A percentile compares a stretch with the other conserved stretches of the same genome.
These are phyloP conservation scores for Taphrina deformans DNA, from an alignment of 1,139 yeast species.

Conservation along the genomic window DNA sequence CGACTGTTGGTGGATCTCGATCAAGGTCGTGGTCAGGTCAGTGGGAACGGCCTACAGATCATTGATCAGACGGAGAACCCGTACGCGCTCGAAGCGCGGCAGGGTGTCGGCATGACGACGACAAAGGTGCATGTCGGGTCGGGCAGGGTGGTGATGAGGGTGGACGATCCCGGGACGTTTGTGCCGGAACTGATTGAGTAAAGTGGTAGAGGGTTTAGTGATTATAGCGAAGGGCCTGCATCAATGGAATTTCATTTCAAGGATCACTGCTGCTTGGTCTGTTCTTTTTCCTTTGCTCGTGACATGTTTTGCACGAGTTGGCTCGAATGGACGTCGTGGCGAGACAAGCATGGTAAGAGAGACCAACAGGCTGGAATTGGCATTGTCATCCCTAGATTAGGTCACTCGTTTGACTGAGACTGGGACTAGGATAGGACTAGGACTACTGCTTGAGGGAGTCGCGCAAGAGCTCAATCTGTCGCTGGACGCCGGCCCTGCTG, in stretches of 20 bases:
- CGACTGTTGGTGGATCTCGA: not conserved
- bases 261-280: too few species aligned
- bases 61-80: not conserved
- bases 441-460: conserved; percentile 38
- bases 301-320: not conserved
- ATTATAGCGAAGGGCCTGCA: not conserved
- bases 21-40: not conserved
- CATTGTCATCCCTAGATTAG: too few species aligned
- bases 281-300: not conserved
- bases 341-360: too few species aligned
- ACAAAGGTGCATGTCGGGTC: not conserved
- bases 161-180: not conserved
- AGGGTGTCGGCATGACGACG: not conserved
- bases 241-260: too few species aligned
- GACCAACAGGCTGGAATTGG: too few species aligned
- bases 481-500: conserved; percentile 80
- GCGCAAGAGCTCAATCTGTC: conserved; percentile 57
- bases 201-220: too few species aligned
- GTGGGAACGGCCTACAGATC: conserved; percentile 1
- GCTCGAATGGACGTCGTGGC: too few species aligned
- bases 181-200: not conserved
- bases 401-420: too few species aligned
- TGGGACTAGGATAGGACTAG: too few species aligned
- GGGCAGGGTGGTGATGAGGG: not conserved
- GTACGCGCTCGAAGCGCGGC: not conserved